Conservation (phyloP, 495 filamentous ascomycete species). For the Aspergillus funiculosus region DNA sequence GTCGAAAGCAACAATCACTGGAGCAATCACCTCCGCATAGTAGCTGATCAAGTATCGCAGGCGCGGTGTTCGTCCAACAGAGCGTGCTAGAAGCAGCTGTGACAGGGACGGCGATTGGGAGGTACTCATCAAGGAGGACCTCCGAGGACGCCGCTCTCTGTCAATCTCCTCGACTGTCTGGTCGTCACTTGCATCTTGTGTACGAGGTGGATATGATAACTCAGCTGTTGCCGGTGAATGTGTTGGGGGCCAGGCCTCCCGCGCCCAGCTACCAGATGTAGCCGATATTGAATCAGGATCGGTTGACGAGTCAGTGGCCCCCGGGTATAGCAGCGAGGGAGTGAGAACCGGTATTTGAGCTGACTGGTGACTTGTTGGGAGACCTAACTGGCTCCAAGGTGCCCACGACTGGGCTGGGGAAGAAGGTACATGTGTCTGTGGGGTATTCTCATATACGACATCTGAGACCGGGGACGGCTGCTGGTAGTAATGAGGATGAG, state of each 20-base stretch:
- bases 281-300: neutral
- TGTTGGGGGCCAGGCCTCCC: neutral
- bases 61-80: constrained; percentile 49
- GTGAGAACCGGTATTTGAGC: neutral
- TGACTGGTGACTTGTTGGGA: neutral
- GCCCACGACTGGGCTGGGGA: neutral
- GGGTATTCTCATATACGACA: neutral
- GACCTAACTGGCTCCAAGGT: neutral
- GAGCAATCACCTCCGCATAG: constrained; percentile 83
- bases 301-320: neutral
- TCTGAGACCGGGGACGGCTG: constrained; percentile 1
- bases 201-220: neutral
- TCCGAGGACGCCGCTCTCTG: neutral
- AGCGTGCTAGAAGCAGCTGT: constrained; percentile 40
- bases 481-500: too few species aligned
- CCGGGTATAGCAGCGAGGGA: neutral
- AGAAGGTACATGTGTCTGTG: neutral
- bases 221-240: neutral
- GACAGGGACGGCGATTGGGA: constrained; percentile 38
- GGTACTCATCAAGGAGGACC: constrained; percentile 16
- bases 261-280: neutral
- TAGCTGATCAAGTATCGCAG: constrained; percentile 55
- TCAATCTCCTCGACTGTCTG: neutral
- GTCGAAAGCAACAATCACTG: constrained; percentile 87
- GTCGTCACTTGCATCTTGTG: neutral